Evolutionary conservation across 2,329 filamentous ascomycete genomes (phyloP), one percentile per base, ranked within the genome.

Genomic region (Leptodontidium sp.): DNA sequence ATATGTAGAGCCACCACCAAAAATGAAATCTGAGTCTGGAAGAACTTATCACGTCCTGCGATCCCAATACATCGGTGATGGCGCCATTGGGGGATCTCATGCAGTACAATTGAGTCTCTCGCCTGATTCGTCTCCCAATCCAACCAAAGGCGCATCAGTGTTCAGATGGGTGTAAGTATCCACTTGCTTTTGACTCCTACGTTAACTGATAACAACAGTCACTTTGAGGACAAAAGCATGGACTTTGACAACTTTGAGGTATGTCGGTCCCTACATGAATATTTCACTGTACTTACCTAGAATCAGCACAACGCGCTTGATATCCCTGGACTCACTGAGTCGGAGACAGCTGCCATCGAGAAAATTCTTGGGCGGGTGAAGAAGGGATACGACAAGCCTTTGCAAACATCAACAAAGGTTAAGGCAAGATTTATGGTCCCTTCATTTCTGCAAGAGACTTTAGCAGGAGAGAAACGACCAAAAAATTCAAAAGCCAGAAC

Each of bases 371-470:
- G 45, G 11, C 68, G 59, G 8, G 68, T 62, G 24, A 71, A 65
- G 47, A 73, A 58, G 32, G 67, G 61, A 11, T 68, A 70, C 53
- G 70, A 74, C 32, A 73, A 71, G 49, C 72, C 67, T 26, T 47
- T 72, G 21, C 71, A 74, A 40, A 55, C 68, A 15, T 67, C 70
- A 17, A 69, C 58, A 26, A 67, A 65, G 24, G 50, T 45, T 9
- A 73, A 71, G 61, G 52, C 68, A 9, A 63, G 62, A 52, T 71
- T 64, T 15, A 71, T 74, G 64, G 40, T 68, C 6, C 70, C 72
- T 47, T 67, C 58, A n/a, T 66, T 72, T 64, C 35, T 72, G 5
- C 68, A 71, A 52, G 71, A 74, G 17, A 65, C 40, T 45, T 32
- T 73, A 6, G 43, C 53, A 12, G 59, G 45, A 43, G 68, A 72